These are phyloP conservation scores for Aspergillus pseudonomiae DNA, from an alignment of 2,329 filamentous ascomycete species.

Conservation along the genomic window DNA sequence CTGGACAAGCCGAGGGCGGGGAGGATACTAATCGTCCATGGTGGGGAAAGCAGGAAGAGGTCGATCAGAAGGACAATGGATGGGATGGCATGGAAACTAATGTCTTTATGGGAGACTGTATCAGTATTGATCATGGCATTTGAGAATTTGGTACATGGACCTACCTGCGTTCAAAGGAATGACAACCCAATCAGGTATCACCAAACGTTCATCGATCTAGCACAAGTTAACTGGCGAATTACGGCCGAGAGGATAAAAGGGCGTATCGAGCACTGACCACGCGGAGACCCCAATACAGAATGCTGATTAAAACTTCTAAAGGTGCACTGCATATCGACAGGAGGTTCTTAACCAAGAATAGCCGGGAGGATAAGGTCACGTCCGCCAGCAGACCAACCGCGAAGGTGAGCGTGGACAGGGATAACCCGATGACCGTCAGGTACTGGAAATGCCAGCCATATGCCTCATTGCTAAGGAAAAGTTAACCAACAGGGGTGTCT, in stretches of 20 bases:
- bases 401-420: conserved; percentile 60
- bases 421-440: conserved; percentile 64
- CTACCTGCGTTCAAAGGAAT: conserved; percentile 42
- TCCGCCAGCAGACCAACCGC: conserved; percentile 58
- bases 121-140: background rate
- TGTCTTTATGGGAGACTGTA: conserved; percentile 32
- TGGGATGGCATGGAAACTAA: conserved; percentile 56
- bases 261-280: conserved; percentile 38
- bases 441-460: conserved; percentile 70
- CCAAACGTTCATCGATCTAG: conserved; percentile 51
- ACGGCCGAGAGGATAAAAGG: background rate
- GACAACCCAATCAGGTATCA: conserved; percentile 50
- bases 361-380: conserved; percentile 51
- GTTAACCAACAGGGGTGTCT: conserved; percentile 10
- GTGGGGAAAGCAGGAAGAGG: conserved; percentile 61
- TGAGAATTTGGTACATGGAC: conserved; percentile 10
- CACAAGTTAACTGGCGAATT: conserved; percentile 7
- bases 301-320: conserved; percentile 61
- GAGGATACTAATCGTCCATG: conserved; percentile 59
- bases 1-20: conserved; percentile 55
- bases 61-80: conserved; percentile 58
- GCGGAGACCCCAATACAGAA: conserved; percentile 64
- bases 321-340: conserved; percentile 61
- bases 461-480: conserved; percentile 52
- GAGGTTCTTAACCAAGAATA: conserved; percentile 62